Evolutionary conservation across 2,329 filamentous ascomycete genomes (phyloP).

Genomic region (Exophiala alcalophila): DNA sequence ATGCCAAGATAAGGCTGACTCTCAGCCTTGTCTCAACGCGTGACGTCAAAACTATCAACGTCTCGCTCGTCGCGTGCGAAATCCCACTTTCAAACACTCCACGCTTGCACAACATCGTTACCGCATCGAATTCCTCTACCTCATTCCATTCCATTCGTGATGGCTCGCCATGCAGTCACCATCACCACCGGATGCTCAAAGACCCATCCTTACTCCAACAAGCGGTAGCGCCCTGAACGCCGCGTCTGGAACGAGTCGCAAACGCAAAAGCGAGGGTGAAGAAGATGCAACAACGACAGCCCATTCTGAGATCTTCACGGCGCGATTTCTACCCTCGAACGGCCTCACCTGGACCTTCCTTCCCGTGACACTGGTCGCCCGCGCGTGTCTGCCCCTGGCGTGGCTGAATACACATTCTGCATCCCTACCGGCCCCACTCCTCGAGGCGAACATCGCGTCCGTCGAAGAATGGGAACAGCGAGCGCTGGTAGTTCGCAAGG

Average conservation of each 20-base stretch:
- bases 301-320: constrained; percentile 9
- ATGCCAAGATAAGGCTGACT: constrained; percentile 9
- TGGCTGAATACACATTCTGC: constrained; percentile 21
- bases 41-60: constrained; percentile 15
- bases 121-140: not conserved
- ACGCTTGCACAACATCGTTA: not conserved
- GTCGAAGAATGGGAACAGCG: constrained; percentile 26
- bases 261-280: constrained; percentile 22
- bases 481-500: constrained; percentile 21
- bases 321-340: constrained; percentile 8
- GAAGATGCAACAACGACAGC: constrained; percentile 5
- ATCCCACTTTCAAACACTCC: not conserved
- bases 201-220: constrained; percentile 9
- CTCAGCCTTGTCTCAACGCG: constrained; percentile 13
- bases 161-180: constrained; percentile 23
- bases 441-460: constrained; percentile 20
- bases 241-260: constrained; percentile 8
- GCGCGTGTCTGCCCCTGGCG: constrained; percentile 27
- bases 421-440: constrained; percentile 9
- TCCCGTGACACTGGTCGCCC: constrained; percentile 24
- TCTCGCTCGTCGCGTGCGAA: too few species aligned
- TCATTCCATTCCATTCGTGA: constrained; percentile 7
- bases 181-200: constrained; percentile 2
- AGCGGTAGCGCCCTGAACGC: constrained; percentile 16
- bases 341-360: constrained; percentile 12